A percentile compares a stretch with the other conserved stretches of the same genome.
phyloP scores from a whole-genome alignment of 768 basidiomycete species.

The Tylopilus felleus region DNA sequence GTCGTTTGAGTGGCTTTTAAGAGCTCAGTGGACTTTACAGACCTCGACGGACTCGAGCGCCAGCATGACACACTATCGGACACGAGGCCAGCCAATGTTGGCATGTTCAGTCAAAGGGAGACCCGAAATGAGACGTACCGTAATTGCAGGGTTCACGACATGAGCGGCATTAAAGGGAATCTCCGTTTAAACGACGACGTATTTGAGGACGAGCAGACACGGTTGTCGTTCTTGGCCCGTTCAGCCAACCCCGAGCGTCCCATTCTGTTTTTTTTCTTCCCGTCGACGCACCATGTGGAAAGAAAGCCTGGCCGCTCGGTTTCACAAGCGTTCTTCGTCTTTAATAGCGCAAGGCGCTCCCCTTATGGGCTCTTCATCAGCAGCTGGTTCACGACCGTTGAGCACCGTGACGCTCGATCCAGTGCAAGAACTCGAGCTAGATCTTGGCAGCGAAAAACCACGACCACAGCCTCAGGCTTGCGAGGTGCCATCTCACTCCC shows the following conservation, averaged over 20 bases:
- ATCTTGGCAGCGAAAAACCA: not conserved
- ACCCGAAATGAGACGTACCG: not conserved
- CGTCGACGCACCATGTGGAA: slow-evolving; percentile 11
- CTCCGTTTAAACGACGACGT: not conserved
- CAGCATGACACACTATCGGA: too few species aligned
- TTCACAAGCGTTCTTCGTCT: slow-evolving; percentile 10
- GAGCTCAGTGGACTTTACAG: not conserved
- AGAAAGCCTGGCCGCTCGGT: slow-evolving; percentile 10
- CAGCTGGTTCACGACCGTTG: not conserved
- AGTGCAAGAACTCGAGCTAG: slow-evolving; percentile 7
- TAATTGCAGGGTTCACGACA: not conserved
- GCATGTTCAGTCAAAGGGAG: not conserved
- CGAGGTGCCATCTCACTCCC: not conserved
- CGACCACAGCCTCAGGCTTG: not conserved
- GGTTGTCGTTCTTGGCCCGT: not conserved
- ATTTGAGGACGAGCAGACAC: not conserved
- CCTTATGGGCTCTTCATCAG: slow-evolving; percentile 3
- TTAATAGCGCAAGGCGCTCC: slow-evolving; percentile 10
- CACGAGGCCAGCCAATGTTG: not conserved
- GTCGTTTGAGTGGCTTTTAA: not conserved
- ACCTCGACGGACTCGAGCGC: not conserved
- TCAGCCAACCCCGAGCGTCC: too few species aligned
- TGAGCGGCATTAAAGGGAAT: not conserved
- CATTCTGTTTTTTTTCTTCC: not conserved
- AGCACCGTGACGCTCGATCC: slow-evolving; percentile 8